Conservation (phyloP, 1,284 basidiomycete species). For the Marasmius tenuissimus region DNA sequence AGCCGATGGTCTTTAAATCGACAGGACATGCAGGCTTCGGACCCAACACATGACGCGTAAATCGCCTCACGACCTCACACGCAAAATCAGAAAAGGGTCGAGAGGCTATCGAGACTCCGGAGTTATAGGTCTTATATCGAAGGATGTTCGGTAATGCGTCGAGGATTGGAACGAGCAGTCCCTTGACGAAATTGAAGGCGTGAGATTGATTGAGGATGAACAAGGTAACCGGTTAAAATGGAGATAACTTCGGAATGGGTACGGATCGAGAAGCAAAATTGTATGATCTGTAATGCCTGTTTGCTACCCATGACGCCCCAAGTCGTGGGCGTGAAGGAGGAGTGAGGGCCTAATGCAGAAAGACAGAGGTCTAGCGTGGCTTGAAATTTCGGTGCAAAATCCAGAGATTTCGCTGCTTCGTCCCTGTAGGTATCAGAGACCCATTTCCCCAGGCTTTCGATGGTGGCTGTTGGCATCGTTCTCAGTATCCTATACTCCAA, state of each 20-base stretch:
- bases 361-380: too few species aligned
- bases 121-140: background rate
- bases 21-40: background rate
- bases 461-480: too few species aligned
- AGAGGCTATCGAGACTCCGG: background rate
- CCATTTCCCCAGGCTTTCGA: too few species aligned
- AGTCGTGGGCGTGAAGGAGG: too few species aligned
- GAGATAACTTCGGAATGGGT: background rate
- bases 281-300: too few species aligned
- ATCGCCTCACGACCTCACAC: background rate
- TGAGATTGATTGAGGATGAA: background rate
- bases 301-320: too few species aligned
- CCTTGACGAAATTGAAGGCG: background rate
- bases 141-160: background rate
- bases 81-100: background rate
- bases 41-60: background rate
- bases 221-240: background rate
- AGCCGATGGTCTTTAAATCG: background rate
- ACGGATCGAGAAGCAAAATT: background rate
- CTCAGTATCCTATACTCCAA: background rate
- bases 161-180: background rate
- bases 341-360: too few species aligned
- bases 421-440: too few species aligned
- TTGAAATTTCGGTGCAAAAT: too few species aligned
- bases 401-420: too few species aligned